These are phyloP conservation scores for Trichoderma sp. DNA, from an alignment of 2,329 filamentous ascomycete genomes.

Conservation along the genomic window DNA sequence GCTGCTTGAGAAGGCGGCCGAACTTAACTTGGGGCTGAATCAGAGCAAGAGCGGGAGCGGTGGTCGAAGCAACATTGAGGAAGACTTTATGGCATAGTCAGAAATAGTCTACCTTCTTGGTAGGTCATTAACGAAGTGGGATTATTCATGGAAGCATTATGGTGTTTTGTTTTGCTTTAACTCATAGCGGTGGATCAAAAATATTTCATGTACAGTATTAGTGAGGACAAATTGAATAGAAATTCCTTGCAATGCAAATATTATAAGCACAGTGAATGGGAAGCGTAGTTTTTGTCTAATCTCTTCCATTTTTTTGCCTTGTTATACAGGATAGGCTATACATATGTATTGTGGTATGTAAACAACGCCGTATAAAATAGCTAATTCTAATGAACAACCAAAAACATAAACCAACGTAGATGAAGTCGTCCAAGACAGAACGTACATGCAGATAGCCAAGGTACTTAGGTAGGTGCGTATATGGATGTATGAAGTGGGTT, in stretches of 20 bases:
- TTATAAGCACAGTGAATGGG: neutral
- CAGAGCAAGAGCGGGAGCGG: neutral
- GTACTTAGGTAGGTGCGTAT: neutral
- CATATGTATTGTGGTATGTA: neutral
- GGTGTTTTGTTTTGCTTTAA: neutral
- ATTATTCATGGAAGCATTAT: neutral
- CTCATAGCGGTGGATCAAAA: neutral
- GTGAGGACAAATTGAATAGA: neutral
- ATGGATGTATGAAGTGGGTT: neutral
- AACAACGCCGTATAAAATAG: conserved; percentile 7
- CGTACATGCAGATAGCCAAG: neutral
- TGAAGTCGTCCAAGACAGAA: neutral
- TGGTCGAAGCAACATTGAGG: conserved; percentile 39
- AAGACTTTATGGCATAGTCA: conserved; percentile 47
- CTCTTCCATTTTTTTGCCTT: neutral
- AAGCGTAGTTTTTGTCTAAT: neutral
- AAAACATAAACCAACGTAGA: neutral
- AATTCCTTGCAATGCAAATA: neutral
- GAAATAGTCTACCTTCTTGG: too few species aligned
- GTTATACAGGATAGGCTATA: neutral
- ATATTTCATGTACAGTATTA: neutral
- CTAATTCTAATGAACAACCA: conserved; percentile 9
- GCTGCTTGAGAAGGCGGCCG: conserved; percentile 47
- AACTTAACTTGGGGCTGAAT: conserved; percentile 40
- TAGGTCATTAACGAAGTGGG: neutral